Conservation (phyloP, 768 basidiomycete genomes). For the Calocybe indica region DNA sequence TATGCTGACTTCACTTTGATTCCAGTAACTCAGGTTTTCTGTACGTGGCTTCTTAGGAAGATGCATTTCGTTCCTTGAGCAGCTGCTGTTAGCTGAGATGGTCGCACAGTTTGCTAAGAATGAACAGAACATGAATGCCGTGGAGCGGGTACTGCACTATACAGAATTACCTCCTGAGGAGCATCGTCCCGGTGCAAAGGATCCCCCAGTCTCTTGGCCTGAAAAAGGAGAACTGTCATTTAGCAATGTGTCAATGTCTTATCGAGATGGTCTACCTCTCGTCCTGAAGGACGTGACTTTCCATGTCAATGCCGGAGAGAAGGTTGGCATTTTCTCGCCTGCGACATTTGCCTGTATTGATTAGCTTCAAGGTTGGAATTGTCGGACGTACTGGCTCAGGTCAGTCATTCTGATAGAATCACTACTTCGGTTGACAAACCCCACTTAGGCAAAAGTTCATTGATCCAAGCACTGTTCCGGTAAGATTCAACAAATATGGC, state of each 20-base stretch:
- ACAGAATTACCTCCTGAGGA: conserved; percentile 57
- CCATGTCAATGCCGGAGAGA: conserved; percentile 53
- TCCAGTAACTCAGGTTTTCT: conserved; percentile 47
- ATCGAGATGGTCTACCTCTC: conserved; percentile 57
- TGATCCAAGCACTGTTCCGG: conserved; percentile 54
- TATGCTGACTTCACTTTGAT: neutral
- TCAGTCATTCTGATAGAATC: conserved; percentile 1
- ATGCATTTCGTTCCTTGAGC: conserved; percentile 3
- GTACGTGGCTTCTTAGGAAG: conserved; percentile 25
- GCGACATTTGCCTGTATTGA: neutral
- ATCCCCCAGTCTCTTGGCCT: conserved; percentile 47
- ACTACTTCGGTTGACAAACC: too few species aligned
- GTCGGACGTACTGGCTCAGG: conserved; percentile 45
- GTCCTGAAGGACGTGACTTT: conserved; percentile 61
- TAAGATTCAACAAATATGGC: conserved; percentile 12
- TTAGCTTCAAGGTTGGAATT: conserved; percentile 31
- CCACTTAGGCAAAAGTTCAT: conserved; percentile 43
- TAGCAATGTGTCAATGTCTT: conserved; percentile 47
- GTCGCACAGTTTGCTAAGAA: conserved; percentile 51
- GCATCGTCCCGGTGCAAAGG: conserved; percentile 30
- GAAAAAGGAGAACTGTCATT: conserved; percentile 48
- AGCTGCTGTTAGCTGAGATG: conserved; percentile 40
- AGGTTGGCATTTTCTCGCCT: conserved; percentile 32
- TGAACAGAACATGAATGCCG: conserved; percentile 70
- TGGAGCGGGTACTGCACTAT: conserved; percentile 68